Evolutionary conservation across 2,329 filamentous ascomycete genomes (phyloP).

Genomic region (Tolypocladium amazonense): DNA sequence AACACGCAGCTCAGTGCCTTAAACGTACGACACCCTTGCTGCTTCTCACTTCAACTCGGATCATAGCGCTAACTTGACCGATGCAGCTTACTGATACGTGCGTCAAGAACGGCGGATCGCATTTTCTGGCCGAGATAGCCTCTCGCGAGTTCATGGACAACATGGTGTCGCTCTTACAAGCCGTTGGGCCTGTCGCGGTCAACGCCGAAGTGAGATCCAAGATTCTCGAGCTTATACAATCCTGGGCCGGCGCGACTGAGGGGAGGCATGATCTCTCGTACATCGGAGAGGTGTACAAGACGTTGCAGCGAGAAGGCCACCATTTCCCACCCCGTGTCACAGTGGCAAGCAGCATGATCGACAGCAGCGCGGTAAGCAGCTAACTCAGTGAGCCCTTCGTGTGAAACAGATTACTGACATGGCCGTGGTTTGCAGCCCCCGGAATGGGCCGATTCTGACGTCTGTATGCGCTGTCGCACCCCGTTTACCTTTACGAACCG

Average conservation of each 20-base stretch:
- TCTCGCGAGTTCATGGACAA: slow-evolving; percentile 99
- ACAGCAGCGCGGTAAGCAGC: slow-evolving; percentile 74
- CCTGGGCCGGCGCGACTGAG: slow-evolving; percentile 84
- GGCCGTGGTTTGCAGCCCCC: slow-evolving; percentile 52
- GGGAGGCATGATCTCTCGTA: slow-evolving; percentile 75
- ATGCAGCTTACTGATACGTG: slow-evolving; percentile 88
- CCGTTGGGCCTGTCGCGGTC: slow-evolving; percentile 60
- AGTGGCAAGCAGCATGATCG: slow-evolving; percentile 94
- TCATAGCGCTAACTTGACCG: background rate
- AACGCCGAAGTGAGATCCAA: slow-evolving; percentile 81
- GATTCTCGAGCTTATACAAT: slow-evolving; percentile 88
- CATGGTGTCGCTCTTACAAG: slow-evolving; percentile 77
- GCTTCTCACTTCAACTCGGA: too few relatives aligned
- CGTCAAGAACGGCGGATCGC: slow-evolving; percentile 93
- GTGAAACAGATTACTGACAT: background rate
- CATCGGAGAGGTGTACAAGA: slow-evolving; percentile 77
- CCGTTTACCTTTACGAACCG: slow-evolving; percentile 95
- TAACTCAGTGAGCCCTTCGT: slow-evolving; percentile 8
- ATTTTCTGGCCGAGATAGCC: slow-evolving; percentile 91
- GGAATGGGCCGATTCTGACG: slow-evolving; percentile 95
- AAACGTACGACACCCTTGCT: slow-evolving; percentile 46
- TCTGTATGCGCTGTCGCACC: slow-evolving; percentile 96
- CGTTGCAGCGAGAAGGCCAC: slow-evolving; percentile 74
- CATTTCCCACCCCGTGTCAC: slow-evolving; percentile 78
- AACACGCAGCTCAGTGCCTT: slow-evolving; percentile 94